phyloP scores from a whole-genome alignment of 768 basidiomycete species.

The Boletus bicolor region DNA sequence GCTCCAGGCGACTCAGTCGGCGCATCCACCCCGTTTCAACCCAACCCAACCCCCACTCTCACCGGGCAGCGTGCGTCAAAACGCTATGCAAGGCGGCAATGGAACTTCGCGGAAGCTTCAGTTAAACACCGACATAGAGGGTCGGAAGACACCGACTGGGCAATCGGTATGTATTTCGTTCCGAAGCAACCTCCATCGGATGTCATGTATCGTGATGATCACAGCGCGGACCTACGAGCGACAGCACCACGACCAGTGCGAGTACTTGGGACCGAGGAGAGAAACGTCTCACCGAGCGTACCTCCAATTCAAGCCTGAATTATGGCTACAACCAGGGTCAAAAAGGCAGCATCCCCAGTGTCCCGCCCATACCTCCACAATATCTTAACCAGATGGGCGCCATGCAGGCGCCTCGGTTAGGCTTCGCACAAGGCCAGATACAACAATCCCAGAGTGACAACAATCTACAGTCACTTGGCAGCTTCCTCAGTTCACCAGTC shows the following conservation, averaged over 20 bases:
- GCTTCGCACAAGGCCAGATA: constrained; percentile 30
- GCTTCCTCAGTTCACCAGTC: constrained; percentile 62
- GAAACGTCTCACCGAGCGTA: constrained; percentile 49
- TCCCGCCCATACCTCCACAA: constrained; percentile 72
- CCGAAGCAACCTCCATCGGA: constrained; percentile 37
- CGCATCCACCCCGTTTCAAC: constrained; percentile 70
- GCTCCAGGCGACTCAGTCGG: constrained; percentile 47
- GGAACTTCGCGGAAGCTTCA: constrained; percentile 48
- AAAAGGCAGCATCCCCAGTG: constrained; percentile 51
- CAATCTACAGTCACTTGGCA: constrained; percentile 39
- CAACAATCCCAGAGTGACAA: constrained; percentile 29
- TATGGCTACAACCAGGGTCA: constrained; percentile 49
- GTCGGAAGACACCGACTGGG: constrained; percentile 57
- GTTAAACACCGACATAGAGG: constrained; percentile 61
- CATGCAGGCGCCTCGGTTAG: constrained; percentile 38
- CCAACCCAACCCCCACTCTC: constrained; percentile 44
- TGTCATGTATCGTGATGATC: constrained; percentile 30
- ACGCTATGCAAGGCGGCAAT: constrained; percentile 37
- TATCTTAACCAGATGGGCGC: constrained; percentile 57
- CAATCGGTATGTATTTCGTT: constrained; percentile 52
- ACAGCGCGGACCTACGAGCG: constrained; percentile 33
- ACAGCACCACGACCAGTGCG: constrained; percentile 34
- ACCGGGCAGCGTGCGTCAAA: constrained; percentile 37
- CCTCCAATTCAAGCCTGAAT: constrained; percentile 69
- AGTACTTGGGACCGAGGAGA: constrained; percentile 68